Evolutionary conservation across 2,329 filamentous ascomycete genomes (phyloP).

Genomic region (Didymella keratinophila): DNA sequence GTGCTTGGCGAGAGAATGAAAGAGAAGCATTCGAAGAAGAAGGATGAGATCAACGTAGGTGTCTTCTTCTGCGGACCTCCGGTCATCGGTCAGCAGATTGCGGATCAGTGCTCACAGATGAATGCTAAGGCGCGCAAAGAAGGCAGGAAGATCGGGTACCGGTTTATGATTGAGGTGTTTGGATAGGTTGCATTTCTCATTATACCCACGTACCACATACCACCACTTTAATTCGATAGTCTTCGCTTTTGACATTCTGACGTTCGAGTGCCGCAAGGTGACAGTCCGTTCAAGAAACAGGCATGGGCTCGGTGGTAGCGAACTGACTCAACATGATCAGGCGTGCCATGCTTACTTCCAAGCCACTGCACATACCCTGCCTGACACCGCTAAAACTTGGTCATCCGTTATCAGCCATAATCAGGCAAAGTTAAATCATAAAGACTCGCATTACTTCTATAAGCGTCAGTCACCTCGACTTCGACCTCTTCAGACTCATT

Average conservation of each 20-base stretch:
- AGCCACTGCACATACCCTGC: neutral
- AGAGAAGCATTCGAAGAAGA: slow-evolving; percentile 34
- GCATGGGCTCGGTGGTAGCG: neutral
- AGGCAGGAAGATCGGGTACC: slow-evolving; percentile 62
- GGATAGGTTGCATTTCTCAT: slow-evolving; percentile 39
- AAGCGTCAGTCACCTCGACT: neutral
- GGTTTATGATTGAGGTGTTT: slow-evolving; percentile 67
- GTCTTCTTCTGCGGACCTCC: slow-evolving; percentile 66
- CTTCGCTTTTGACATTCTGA: no score
- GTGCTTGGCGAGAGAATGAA: slow-evolving; percentile 29
- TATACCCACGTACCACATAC: slow-evolving; percentile 3
- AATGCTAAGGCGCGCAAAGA: slow-evolving; percentile 62
- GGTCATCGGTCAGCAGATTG: slow-evolving; percentile 62
- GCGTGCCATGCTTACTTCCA: neutral
- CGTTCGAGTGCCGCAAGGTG: neutral
- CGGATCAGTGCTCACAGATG: slow-evolving; percentile 62
- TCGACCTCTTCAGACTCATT: neutral
- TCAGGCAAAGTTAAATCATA: neutral
- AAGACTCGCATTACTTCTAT: neutral
- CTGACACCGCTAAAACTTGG: neutral
- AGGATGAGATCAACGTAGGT: slow-evolving; percentile 57
- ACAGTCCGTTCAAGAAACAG: neutral
- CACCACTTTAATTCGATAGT: neutral
- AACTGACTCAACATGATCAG: neutral
- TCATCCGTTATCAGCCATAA: slow-evolving; percentile 1